phyloP scores from a whole-genome alignment of 768 basidiomycete species.

The Paxillus involutus region DNA sequence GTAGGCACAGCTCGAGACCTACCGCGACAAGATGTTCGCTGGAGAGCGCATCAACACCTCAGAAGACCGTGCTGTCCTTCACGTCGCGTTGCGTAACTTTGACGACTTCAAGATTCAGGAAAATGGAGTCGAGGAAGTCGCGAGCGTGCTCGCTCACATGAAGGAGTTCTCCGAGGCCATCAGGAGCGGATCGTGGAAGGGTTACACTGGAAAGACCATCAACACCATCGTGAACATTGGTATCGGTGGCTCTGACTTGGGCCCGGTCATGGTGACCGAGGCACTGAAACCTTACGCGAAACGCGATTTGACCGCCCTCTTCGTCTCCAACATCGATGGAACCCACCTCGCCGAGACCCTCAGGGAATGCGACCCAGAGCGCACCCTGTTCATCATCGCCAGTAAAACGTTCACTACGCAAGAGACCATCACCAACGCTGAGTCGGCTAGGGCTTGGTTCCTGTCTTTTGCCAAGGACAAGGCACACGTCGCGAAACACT shows the following conservation, averaged over 20 bases:
- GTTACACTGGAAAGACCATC: slow-evolving; percentile 96
- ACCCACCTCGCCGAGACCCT: slow-evolving; percentile 94
- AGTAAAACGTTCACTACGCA: slow-evolving; percentile 99
- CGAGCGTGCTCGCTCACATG: slow-evolving; percentile 85
- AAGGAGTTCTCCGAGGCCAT: slow-evolving; percentile 85
- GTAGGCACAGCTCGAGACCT: slow-evolving; percentile 83
- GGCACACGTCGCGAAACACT: slow-evolving; percentile 96
- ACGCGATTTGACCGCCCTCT: slow-evolving; percentile 82
- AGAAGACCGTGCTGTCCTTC: slow-evolving; percentile 95
- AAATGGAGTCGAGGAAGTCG: slow-evolving; percentile 79
- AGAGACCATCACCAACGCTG: slow-evolving; percentile 99
- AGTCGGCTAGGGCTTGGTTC: slow-evolving; percentile 95
- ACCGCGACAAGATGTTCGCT: slow-evolving; percentile 90
- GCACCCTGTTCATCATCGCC: slow-evolving; percentile 97
- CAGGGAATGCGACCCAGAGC: slow-evolving; percentile 79
- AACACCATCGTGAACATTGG: slow-evolving; percentile 97
- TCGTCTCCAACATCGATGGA: slow-evolving; percentile 98
- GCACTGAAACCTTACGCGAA: slow-evolving; percentile 92
- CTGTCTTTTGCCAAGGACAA: slow-evolving; percentile 78
- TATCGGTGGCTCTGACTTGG: slow-evolving; percentile 97
- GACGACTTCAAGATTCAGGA: slow-evolving; percentile 81
- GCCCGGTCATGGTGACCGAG: slow-evolving; percentile 99
- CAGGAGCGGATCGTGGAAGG: slow-evolving; percentile 88
- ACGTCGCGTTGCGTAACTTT: slow-evolving; percentile 85
- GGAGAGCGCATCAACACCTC: slow-evolving; percentile 99